Evolutionary conservation across 2,329 filamentous ascomycete species (phyloP).

Genomic region (Fusarium sterilihyphosum): DNA sequence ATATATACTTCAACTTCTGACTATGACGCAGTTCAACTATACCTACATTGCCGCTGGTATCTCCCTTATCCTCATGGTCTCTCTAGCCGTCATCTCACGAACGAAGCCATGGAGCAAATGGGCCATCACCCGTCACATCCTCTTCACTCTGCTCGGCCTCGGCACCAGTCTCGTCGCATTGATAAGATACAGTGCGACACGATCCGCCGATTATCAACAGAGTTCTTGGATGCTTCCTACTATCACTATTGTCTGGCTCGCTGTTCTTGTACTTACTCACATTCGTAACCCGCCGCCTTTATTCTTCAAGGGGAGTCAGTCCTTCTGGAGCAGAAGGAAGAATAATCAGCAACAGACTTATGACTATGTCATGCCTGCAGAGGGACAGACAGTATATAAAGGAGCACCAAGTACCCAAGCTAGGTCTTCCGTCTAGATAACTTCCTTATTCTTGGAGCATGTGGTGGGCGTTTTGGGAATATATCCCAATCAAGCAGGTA

Average conservation of each 20-base stretch:
- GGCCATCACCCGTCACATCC: conserved; percentile 44
- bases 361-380: conserved; percentile 16
- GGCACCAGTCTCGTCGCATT: conserved; percentile 43
- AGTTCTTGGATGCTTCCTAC: conserved; percentile 48
- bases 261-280: conserved; percentile 48
- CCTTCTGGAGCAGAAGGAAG: conserved; percentile 29
- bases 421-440: not conserved
- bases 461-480: not conserved
- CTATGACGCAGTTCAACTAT: conserved; percentile 45
- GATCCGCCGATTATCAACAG: conserved; percentile 34
- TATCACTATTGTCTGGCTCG: conserved; percentile 48
- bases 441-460: not conserved
- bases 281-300: conserved; percentile 41
- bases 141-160: conserved; percentile 46
- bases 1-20: not conserved
- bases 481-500: not conserved
- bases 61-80: conserved; percentile 46
- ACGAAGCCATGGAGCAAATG: conserved; percentile 46
- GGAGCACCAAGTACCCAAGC: not conserved
- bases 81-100: conserved; percentile 46
- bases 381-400: conserved; percentile 19
- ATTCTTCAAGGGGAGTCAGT: conserved; percentile 32
- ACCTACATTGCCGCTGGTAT: conserved; percentile 48
- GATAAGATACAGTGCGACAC: conserved; percentile 36
- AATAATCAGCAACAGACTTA: conserved; percentile 13